phyloP scores from a whole-genome alignment of 164 flowering plant species.

The Pachysandra terminalis region DNA sequence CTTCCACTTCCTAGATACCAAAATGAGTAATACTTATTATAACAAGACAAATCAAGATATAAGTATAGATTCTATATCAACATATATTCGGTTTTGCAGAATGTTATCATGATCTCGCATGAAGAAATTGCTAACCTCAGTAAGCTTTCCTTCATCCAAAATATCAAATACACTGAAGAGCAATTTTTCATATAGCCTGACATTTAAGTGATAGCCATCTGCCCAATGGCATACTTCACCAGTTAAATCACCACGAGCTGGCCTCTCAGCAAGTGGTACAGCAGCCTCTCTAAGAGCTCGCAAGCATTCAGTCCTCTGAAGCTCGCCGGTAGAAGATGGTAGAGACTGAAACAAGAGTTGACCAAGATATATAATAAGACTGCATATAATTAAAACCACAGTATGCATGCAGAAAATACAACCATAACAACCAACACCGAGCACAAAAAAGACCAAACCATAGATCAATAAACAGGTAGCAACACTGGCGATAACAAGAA shows the following conservation, averaged over 20 bases:
- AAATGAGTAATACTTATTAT: constrained; percentile 1
- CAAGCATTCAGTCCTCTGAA: constrained; percentile 86
- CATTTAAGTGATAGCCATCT: constrained; percentile 96
- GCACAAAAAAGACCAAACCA: not conserved
- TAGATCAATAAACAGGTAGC: not conserved
- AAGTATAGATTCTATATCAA: not conserved
- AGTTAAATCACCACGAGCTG: constrained; percentile 96
- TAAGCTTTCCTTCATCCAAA: constrained; percentile 92
- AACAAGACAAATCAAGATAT: not conserved
- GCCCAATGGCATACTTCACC: constrained; percentile 99
- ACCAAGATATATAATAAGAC: not conserved
- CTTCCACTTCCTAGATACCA: constrained; percentile 76
- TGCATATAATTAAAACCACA: not conserved
- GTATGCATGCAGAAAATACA: not conserved
- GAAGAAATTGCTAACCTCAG: constrained; percentile 61
- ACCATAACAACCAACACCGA: not conserved
- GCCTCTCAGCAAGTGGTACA: constrained; percentile 90
- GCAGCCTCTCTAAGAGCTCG: constrained; percentile 84
- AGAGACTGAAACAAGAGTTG: constrained; percentile 46
- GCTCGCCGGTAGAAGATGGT: constrained; percentile 73
- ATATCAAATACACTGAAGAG: constrained; percentile 91
- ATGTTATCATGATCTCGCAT: not conserved
- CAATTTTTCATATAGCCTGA: constrained; percentile 85
- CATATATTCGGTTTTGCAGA: not conserved
- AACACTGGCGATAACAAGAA: not conserved